Evolutionary conservation across 768 basidiomycete species (phyloP), one percentile per base, ranked within the genome.

Genomic region (Trichaptum fuscoviolaceum): DNA sequence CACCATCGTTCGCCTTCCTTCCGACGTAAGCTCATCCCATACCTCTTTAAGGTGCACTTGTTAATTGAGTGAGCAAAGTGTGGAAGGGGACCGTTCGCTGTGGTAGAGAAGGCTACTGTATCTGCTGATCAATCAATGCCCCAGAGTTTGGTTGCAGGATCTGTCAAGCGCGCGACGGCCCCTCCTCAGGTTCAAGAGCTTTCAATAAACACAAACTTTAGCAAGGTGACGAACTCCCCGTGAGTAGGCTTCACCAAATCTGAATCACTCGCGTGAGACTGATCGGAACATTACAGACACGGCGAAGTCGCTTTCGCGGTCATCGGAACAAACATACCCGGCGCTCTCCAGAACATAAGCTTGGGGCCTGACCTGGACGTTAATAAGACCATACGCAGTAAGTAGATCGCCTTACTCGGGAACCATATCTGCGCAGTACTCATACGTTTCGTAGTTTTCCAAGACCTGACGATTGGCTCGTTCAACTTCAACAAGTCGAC

Each of bases 81-180:
- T 64, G 72, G 71, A 20, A 68, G 66, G 17, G 70, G 67, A 42
- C 73, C 73, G 27, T 77, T 79, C 63, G 73, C 73, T 5, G 73
- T 75, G 20, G 76, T 85, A 26, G 78, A 80, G 7, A 73, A 72
- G 9, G 76, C 79, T 15, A 81, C 78, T 77, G 71, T 76, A 10
- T 74, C 81, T 35, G 71, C 76, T 42, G 77, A 85, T 68, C 84
- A 84, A 70, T 77, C 78, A 12, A 74, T 84, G 17, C 81, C 82
- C 0, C 63, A 70, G 0, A 17, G 15, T 23, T 12, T 61, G 3
- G 18, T 23, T 25, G 30, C 24, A 34, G 25, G 59, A 12, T 25
- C 30, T 23, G 30, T 61, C 2, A 61, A 61, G 59, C 59, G 59
- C 15, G 59, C 59, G 23, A 3, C 24, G 25, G 79, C 76, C 7